Evolutionary conservation across 2,329 filamentous ascomycete species (phyloP), one percentile per base, ranked within the genome.

Genomic region (Phialemoniopsis sp.): DNA sequence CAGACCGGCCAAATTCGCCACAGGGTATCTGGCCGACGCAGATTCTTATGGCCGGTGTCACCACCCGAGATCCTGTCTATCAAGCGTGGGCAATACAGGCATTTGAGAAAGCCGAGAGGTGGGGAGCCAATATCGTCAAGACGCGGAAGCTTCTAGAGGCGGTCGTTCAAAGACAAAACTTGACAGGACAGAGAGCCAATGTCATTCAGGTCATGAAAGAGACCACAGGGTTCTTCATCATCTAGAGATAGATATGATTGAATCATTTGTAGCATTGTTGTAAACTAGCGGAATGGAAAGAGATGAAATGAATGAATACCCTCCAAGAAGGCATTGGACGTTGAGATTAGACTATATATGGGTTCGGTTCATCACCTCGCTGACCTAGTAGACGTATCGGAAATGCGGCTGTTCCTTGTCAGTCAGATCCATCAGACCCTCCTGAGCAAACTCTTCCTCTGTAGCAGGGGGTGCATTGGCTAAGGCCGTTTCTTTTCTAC

Each of bases 401-500:
- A 51, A 43, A 2, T 36, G 41, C 29, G 40, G 38, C 36, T 51
- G 50, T 34, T 51, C 36, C 28, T 48, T 49, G 34, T 52, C 48
- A 12, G 50, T 51, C 14, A 52, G 38, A 32, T 50, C 47, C 8
- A 51, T 38, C 30, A 49, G 34, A 8, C 41, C 40, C n/a, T 45
- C 40, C 31, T 42, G 42, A 3, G 33, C 16, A 3, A 39, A 32
- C 26, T 42, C 40, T n/a, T 35, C 40, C 29, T 36, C 36, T 3
- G 32, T 36, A 13, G 12, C 13, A 5, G 31, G 29, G 4, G 40
- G 40, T 14, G 28, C 31, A 29, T 13, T 18, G 17, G 32, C 36
- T 29, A 31, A 29, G 6, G 12, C 13, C 3, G 13, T 14, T 75
- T 72, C 48, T 76, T 76, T 50, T 61, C 13, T 68, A 46, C 60